Conservation (phyloP, 2,329 filamentous ascomycete species). For the Phialophora expanda region DNA sequence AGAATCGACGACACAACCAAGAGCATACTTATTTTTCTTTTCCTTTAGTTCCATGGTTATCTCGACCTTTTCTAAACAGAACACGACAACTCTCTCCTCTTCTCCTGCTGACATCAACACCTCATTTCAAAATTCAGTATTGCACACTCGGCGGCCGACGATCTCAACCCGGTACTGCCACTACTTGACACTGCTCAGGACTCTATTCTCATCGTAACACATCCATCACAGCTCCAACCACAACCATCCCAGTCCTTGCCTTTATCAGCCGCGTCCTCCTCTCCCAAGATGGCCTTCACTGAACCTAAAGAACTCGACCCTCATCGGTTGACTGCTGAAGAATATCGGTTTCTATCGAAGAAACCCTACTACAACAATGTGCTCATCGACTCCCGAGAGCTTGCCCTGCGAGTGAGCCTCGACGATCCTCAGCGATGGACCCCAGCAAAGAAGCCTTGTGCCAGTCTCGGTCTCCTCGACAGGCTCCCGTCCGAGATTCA, state of each 20-base stretch:
- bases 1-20: background rate
- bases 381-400: slow-evolving; percentile 13
- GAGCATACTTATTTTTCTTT: background rate
- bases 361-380: slow-evolving; percentile 19
- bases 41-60: background rate
- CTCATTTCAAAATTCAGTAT: background rate
- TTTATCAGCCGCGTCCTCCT: background rate
- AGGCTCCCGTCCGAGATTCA: slow-evolving; percentile 19
- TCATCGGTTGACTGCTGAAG: background rate
- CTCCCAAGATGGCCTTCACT: slow-evolving; percentile 6
- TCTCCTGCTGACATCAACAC: background rate
- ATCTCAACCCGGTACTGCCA: no score
- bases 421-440: slow-evolving; percentile 4
- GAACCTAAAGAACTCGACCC: slow-evolving; percentile 5
- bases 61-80: background rate
- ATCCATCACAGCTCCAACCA: background rate
- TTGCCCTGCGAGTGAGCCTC: slow-evolving; percentile 11
- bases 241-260: background rate
- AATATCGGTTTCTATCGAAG: slow-evolving; percentile 18
- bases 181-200: background rate
- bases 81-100: background rate
- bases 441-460: slow-evolving; percentile 3
- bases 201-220: background rate
- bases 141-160: no score
- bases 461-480: slow-evolving; percentile 16